Evolutionary conservation across 345 rosid genomes (phyloP), one percentile per base, ranked within the genome.

Genomic region (Zanthoxylum bungeanum): DNA sequence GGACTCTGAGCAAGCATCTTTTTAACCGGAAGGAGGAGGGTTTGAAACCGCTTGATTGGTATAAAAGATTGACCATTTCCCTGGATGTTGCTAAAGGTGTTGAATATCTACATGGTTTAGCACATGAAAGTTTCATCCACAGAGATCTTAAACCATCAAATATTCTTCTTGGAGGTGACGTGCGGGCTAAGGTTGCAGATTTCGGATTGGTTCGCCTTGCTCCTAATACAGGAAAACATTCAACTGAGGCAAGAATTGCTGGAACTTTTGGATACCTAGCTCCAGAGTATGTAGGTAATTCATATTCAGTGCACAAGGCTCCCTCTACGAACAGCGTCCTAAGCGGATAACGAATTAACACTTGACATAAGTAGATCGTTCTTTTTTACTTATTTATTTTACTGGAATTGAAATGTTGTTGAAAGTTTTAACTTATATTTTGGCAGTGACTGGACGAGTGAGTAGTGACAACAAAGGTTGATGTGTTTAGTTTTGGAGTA

Each of bases 401-500:
- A n/a, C n/a, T n/a, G n/a, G n/a, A n/a, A n/a, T n/a, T n/a, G n/a
- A n/a, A n/a, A n/a, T n/a, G n/a, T 21, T 0, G 11, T 7, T 21
- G 10, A n/a, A n/a, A n/a, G n/a, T n/a, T 22, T 21, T 21, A 7
- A 22, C 57, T 21, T 53, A 27, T 25, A 25, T 0, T 9, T 53
- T 25, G 27, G 81, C 85, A 90, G 98, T 81, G 75, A 93, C 97
- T 0, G 98, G 98, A 50, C 82, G 98, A 80, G 94, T n/a, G n/a
- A n/a, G n/a, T n/a, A n/a, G n/a, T 93, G 69, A 90, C 97, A 31
- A 87, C 89, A 37, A 93, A 90, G 75, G 94, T 87, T 3, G 94
- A 93, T 66, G 94, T 90, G 17, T 90, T 82, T 66, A 86, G 97
- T 83, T 90, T 85, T 34, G 98, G 98, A n/a, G 94, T 93, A 42